These are phyloP conservation scores for Apiospora koreana DNA, from an alignment of 2,329 filamentous ascomycete species.

Conservation along the genomic window DNA sequence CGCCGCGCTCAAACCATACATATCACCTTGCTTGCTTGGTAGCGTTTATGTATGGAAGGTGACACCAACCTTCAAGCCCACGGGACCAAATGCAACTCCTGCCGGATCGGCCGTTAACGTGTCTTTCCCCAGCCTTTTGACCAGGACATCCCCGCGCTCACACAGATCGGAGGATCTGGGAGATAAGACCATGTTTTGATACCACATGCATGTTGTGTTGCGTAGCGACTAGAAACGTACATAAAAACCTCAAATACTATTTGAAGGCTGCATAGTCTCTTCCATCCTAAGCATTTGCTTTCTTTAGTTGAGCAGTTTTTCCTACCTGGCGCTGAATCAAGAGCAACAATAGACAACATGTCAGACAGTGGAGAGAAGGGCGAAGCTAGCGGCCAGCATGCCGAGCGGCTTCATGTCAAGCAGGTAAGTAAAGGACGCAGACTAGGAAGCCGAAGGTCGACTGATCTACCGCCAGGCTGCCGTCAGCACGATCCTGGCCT, in stretches of 20 bases:
- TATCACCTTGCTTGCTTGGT: not conserved
- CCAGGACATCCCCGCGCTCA: not conserved
- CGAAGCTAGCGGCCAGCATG: not conserved
- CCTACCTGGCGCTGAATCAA: not conserved
- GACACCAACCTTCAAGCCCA: not conserved
- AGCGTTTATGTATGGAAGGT: not conserved
- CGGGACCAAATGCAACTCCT: not conserved
- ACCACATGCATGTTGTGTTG: not conserved
- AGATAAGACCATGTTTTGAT: not conserved
- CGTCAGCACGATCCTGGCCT: not conserved
- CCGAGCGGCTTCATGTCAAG: not conserved
- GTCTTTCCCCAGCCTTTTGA: not conserved
- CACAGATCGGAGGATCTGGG: not conserved
- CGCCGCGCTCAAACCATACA: not conserved
- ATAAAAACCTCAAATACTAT: not conserved
- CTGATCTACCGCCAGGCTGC: not conserved
- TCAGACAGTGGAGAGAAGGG: not conserved
- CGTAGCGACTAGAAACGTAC: not conserved
- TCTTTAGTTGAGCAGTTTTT: not conserved
- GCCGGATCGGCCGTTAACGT: not conserved
- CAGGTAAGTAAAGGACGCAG: not conserved
- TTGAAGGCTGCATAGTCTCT: not conserved
- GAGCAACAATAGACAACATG: not conserved
- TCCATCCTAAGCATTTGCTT: too few relatives aligned
- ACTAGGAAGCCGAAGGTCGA: not conserved